Evolutionary conservation across 2,329 filamentous ascomycete genomes (phyloP).

Genomic region (Aspergillus felis): DNA sequence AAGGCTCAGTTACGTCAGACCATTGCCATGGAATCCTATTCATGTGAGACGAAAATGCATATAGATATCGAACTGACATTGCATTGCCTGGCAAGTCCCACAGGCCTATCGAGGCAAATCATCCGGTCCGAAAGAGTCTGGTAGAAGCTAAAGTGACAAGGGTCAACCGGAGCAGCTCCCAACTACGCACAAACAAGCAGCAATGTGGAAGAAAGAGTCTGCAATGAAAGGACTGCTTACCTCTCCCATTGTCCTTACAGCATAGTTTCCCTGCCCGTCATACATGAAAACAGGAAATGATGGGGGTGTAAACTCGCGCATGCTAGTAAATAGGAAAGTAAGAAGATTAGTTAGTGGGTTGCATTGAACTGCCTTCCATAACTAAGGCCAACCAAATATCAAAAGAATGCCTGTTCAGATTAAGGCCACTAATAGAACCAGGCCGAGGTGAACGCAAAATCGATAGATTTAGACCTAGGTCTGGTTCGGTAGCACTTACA

Average conservation of each 20-base stretch:
- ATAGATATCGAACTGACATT: background rate
- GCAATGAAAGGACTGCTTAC: conserved; percentile 20
- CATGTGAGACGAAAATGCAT: background rate
- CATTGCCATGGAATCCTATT: background rate
- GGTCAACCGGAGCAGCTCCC: background rate
- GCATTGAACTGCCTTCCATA: background rate
- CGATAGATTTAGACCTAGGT: background rate
- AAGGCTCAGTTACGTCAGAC: background rate
- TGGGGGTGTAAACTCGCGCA: conserved; percentile 70
- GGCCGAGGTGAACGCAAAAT: background rate
- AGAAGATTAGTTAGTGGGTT: background rate
- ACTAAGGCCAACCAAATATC: background rate
- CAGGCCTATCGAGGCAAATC: conserved; percentile 40
- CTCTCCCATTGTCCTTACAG: conserved; percentile 36
- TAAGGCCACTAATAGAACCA: background rate
- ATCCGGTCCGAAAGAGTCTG: conserved; percentile 65
- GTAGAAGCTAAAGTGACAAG: conserved; percentile 54
- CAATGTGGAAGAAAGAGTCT: background rate
- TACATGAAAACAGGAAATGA: conserved; percentile 85
- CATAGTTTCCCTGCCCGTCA: conserved; percentile 68
- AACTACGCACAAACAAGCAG: background rate
- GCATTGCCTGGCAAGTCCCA: background rate
- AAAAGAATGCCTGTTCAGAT: background rate
- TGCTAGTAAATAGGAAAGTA: conserved; percentile 33
- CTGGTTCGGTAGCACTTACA: conserved; percentile 47